A percentile compares a stretch with the other conserved stretches of the same genome.
phyloP scores from a whole-genome alignment of 2,329 filamentous ascomycete genomes.

The Trichoderma sp. region DNA sequence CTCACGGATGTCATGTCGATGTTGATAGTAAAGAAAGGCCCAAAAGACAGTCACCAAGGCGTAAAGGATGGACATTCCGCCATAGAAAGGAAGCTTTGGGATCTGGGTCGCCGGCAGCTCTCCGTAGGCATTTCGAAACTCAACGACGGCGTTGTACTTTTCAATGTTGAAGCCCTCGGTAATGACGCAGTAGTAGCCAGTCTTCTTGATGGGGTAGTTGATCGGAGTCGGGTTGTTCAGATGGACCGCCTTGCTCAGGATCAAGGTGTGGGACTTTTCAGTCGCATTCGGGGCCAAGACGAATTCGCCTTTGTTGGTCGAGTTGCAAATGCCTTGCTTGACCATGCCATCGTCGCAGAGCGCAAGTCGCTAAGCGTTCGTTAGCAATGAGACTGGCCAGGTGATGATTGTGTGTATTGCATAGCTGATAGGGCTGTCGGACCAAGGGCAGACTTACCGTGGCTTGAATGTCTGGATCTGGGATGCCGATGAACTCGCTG shows the following conservation, averaged over 20 bases:
- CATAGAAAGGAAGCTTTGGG: slow-evolving; percentile 95
- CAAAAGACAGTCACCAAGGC: slow-evolving; percentile 81
- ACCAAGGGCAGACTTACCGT: slow-evolving; percentile 49
- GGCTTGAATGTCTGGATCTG: slow-evolving; percentile 55
- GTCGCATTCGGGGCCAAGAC: slow-evolving; percentile 78
- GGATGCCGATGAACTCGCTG: slow-evolving; percentile 73
- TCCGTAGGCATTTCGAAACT: slow-evolving; percentile 94
- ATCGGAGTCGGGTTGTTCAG: slow-evolving; percentile 73
- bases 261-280: slow-evolving; percentile 67
- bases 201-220: slow-evolving; percentile 83
- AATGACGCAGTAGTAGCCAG: slow-evolving; percentile 93
- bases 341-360: slow-evolving; percentile 76
- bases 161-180: slow-evolving; percentile 69
- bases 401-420: slow-evolving; percentile 10
- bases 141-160: slow-evolving; percentile 78
- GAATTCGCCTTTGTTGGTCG: slow-evolving; percentile 80
- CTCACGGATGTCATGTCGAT: slow-evolving; percentile 85
- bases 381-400: slow-evolving; percentile 9
- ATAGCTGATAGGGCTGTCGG: no score
- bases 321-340: slow-evolving; percentile 69
- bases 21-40: slow-evolving; percentile 94
- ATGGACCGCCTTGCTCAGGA: slow-evolving; percentile 80
- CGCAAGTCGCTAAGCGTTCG: slow-evolving; percentile 47
- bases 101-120: slow-evolving; percentile 95
- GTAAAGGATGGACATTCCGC: slow-evolving; percentile 90